Evolutionary conservation across 345 rosid genomes (phyloP), one percentile per base, ranked within the genome.

Genomic region (Combretum micranthum): DNA sequence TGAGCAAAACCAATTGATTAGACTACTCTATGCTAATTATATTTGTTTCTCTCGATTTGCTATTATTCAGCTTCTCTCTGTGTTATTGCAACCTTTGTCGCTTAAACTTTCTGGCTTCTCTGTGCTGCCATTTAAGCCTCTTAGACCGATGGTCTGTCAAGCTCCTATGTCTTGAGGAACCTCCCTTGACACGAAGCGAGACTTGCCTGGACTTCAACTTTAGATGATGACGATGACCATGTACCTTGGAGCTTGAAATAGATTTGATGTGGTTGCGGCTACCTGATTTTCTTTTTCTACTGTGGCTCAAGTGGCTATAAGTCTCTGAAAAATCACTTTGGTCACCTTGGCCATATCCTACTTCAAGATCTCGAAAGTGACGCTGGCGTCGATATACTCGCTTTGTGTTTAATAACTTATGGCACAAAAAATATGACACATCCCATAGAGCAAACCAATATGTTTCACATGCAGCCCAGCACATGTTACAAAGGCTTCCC

Each of bases 401-500:
- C 46, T 74, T 74, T 1, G 80, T 70, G 69, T 68, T 81, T 18
- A 39, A 53, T 47, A 86, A 53, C 71, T 60, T 77, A 60, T 64
- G 76, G 72, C 90, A 86, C 52, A 79, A 57, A 59, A 76, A 79
- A 66, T 81, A 69, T 12, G 73, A 49, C 25, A 75, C 64, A 39
- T 79, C 82, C 50, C 72, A 63, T 11, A 84, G 21, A 2, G 83
- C 77, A 13, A 19, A 65, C 79, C 89, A 90, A 65, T 83, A 84
- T 0, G 77, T 59, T 15, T 72, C 75, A 42, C 87, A 87, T 6
- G 73, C 81, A 17, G 78, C 78, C 76, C 83, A 89, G 15, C 83
- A 79, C 79, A 87, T 81, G 61, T 79, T 84, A 57, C 88, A 81
- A 13, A 90, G 74, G 80, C 87, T 80, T 77, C 67, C 80, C 37